Base-by-base conservation (phyloP, 768 basidiomycete species). In the Kondoa malvinella region DNA sequence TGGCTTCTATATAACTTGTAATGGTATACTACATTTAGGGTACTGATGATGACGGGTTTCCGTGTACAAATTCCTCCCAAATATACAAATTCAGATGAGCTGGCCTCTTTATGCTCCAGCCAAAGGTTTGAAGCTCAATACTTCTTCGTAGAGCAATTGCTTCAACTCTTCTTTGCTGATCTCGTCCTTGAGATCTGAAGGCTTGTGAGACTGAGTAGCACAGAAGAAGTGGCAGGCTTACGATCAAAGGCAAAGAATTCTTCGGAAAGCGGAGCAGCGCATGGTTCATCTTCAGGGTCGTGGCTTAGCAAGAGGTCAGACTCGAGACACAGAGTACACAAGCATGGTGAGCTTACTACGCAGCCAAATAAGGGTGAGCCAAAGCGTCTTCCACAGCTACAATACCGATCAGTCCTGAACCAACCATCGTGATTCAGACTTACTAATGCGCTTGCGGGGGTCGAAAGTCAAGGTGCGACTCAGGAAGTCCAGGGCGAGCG, bases 161-260 rank as follows among this genome's bases (percentile, higher is more conserved):
- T 96, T 97, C 71, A 99, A 82, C 77, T 95, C 90, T 76, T 96
- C 94, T 31, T 90, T 83, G 75, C 86, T 89, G 80, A 95, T 91
- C 71, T 90, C 89, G 72, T 95, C 92, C 81, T 96, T 94, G 81
- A 92, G 87, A 71, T 90, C 61, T 63, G 61, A 21, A 12, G 21
- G 40, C 33, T 63, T 17, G 14, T 29, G 61, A 4, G 12, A 14
- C 58, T 50, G 40, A 8, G 8, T 50, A 8, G 12, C 40, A 25
- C 30, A 8, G 12, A 14, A 59, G 50, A 25, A 25, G 8, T 25
- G 8, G 15, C 12, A 14, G 26, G n/a, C 61, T 32, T 32, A 63
- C 61, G 78, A 77, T 99, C 95, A 76, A 97, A 97, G 75, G 94
- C 91, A 77, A 99, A 99, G 81, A 97, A 99, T 72, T 87, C 86